Base-by-base conservation (phyloP, 2,329 filamentous ascomycete genomes). In the Lasiodiplodia sp. region DNA sequence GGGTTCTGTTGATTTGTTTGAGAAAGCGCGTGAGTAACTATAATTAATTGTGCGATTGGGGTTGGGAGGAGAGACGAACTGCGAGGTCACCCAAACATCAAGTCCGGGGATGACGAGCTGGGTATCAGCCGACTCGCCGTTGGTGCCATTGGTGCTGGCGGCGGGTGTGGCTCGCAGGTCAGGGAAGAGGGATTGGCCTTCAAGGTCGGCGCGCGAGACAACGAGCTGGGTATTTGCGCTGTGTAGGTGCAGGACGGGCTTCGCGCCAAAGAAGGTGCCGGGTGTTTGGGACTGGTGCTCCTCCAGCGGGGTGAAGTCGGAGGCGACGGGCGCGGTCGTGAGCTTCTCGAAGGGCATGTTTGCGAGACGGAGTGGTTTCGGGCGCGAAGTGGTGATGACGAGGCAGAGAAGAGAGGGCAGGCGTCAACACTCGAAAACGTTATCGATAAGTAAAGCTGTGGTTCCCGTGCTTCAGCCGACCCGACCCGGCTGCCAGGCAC, bases 261-360 rank as follows among this genome's bases (percentile, higher is more conserved):
- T 92, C 34, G 87, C 88, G 73, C 86, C 87, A 73, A 90, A 90
- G 80, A 94, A 95, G 52, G 87, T 90, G 69, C 85, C 83, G 0
- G 92, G 92, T 1, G 92, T 95, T 75, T 90, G 88, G 65, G 88
- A 84, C 77, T 93, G 87, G 76, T 93, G 91, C 70, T 92, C 89
- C 69, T 85, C 82, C 56, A 94, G 85, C 4, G 87, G 82, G 40
- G 86, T 88, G 79, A 89, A 94, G 75, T 89, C 87, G 44, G 83
- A 83, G 16, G 84, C 75, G 18, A 84, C 81, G 5, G 90, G 91
- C 34, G 88, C 82, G 2, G 81, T 81, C 60, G 84, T 84, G 56
- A 92, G 87, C 1, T 87, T 88, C 70, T 75, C 75, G 64, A 81
- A 72, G 2, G 79, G 73, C 80, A 82, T 82, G 47, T 40, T 68